Evolutionary conservation across 2,329 filamentous ascomycete genomes (phyloP), one percentile per base, ranked within the genome.

Genomic region (Neospermospora avenae): DNA sequence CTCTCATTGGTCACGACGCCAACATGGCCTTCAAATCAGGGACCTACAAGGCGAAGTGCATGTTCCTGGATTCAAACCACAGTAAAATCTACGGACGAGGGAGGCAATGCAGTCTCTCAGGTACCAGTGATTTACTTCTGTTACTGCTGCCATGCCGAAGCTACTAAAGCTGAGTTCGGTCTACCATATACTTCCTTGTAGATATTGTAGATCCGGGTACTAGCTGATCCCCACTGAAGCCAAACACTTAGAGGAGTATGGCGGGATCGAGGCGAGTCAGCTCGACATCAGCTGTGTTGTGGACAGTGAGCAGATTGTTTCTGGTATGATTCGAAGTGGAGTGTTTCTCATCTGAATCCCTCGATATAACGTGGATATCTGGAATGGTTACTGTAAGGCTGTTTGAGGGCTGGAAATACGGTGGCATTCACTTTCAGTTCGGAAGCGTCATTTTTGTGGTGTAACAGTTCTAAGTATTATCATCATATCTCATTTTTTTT

Each of bases 401-500:
- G 18, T 20, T 20, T 34, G 25, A 34, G 46, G 22, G 48, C 11
- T 51, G n/a, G 46, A 51, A 35, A 51, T 18, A 37, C 3, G 13
- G 48, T 10, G 18, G 48, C 18, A 24, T 4, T 35, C 28, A 51
- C 46, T 10, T 22, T 13, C 48, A 20, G 22, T 18, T 37, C n/a
- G 3, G 4, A 18, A 35, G 4, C 8, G 14, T n/a, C 18, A 51
- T 20, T 7, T 35, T 16, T 13, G 24, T 31, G n/a, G 35, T 41
- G 24, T 5, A 41, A 54, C 53, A 55, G 11, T 45, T 46, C 24
- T 44, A 18, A 22, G n/a, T 22, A 55, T 55, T 59, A 49, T 49
- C 25, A 60, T 53, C 53, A 46, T 39, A 45, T 53, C 48, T 48
- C 37, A 45, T 6, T 59, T 59, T 59, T 52, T 35, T 60, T 56